Base-by-base conservation (phyloP, 495 filamentous ascomycete genomes). In the Penicillium bovifimosum region DNA sequence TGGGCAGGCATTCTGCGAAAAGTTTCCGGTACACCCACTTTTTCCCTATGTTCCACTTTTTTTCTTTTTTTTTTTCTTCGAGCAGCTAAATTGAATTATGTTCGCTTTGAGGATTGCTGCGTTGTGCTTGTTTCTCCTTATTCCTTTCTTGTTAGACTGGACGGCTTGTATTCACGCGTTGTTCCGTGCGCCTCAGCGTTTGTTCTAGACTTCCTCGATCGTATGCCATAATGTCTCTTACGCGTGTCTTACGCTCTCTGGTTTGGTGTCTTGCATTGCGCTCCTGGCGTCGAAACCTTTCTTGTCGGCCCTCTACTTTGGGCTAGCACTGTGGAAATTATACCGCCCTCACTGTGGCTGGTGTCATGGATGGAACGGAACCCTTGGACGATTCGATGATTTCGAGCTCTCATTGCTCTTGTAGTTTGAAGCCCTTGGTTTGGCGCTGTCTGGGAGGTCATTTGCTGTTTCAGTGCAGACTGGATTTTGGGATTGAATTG, bases 1-100 rank as follows among this genome's bases (percentile, higher is more conserved):
- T 74, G 74, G 74, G 74, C 67, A 73, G 72, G 72, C 72, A 66
- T 67, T 74, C 60, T 75, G 72, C 71, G 68, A 70, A 76, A 75
- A 75, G 72, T 71, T 75, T 61, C 60, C 63, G 58, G 16, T 31
- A 48, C 34, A 26, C 46, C 20, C 20, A 2, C 52, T 55, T 69
- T 62, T 62, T 60, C 64, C 56, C 53, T 58, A 65, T 67, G 60
- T 63, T 67, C 64, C 59, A 51, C 42, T 51, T 45, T 67, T 34
- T 36, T 36, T 66, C 60, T 64, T 59, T 53, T 65, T 60, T 53
- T 50, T 66, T 64, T 54, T 60, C 60, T 66, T 56, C 64, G 64
- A 70, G 59, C 70, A 69, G 67, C 65, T 61, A 69, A 69, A 72
- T 74, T 67, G 69, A 72, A 74, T 65, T 62, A 59, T 68, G 64